Percentiles rank a stretch among this genome's conserved stretches.
Conservation (phyloP, 2,329 filamentous ascomycete species). For the Aspergillus transmontanensis region DNA sequence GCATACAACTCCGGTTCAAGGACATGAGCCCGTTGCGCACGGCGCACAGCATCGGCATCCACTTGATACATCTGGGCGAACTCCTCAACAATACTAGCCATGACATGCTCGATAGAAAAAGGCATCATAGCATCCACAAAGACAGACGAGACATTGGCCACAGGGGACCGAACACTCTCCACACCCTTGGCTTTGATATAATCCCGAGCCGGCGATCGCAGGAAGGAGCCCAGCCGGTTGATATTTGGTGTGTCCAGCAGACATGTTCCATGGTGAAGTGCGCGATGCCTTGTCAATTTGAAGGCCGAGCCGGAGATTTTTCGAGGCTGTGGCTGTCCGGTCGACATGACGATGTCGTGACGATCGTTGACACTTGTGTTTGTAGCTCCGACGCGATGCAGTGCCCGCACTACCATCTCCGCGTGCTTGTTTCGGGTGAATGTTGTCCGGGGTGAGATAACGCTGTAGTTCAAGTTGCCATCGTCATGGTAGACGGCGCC, state of each 20-base stretch:
- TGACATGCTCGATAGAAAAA: constrained; percentile 52
- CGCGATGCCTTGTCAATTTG: constrained; percentile 79
- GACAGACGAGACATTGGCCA: constrained; percentile 72
- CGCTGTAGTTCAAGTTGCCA: constrained; percentile 93
- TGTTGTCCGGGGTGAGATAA: constrained; percentile 74
- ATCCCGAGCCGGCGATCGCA: constrained; percentile 75
- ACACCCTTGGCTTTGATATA: constrained; percentile 83
- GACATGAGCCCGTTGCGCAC: constrained; percentile 36
- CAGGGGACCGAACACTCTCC: constrained; percentile 83
- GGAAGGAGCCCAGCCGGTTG: constrained; percentile 64
- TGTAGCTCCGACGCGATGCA: constrained; percentile 53
- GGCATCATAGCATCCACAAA: constrained; percentile 47
- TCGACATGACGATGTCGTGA: constrained; percentile 86
- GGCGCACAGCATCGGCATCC: constrained; percentile 34
- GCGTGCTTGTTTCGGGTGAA: constrained; percentile 89
- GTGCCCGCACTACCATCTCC: constrained; percentile 86
- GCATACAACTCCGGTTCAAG: constrained; percentile 36
- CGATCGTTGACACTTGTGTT: constrained; percentile 78
- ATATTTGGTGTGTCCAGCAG: constrained; percentile 78
- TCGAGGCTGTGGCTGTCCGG: constrained; percentile 50
- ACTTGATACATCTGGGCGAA: constrained; percentile 69
- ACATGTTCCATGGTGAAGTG: constrained; percentile 92
- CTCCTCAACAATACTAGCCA: constrained; percentile 61
- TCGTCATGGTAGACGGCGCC: constrained; percentile 92
- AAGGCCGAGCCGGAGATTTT: constrained; percentile 96